Evolutionary conservation across 2,329 filamentous ascomycete genomes (phyloP).

Genomic region (Endocalyx cinctus): DNA sequence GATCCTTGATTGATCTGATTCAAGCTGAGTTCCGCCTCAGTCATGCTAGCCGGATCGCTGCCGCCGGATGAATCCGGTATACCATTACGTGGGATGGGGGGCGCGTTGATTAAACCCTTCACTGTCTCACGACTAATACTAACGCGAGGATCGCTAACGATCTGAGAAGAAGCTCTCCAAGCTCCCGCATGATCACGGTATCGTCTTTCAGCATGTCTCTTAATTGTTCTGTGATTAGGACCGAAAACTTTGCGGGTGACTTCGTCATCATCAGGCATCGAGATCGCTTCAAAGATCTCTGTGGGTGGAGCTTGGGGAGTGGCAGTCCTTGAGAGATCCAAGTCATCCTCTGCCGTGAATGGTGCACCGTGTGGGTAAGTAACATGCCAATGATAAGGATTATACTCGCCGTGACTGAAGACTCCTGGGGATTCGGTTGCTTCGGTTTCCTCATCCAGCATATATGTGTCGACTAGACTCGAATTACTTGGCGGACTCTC

Average conservation of each 20-base stretch:
- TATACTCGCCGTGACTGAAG: constrained; percentile 21
- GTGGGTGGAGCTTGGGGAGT: constrained; percentile 23
- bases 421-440: constrained; percentile 27
- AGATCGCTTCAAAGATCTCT: constrained; percentile 27
- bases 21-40: constrained; percentile 38
- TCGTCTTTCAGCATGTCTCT: constrained; percentile 31
- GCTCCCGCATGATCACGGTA: constrained; percentile 41
- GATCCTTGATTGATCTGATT: constrained; percentile 36
- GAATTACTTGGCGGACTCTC: constrained; percentile 33
- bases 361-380: constrained; percentile 26
- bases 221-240: constrained; percentile 36
- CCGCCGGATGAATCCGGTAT: constrained; percentile 21
- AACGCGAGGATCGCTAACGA: constrained; percentile 35
- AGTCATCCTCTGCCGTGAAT: constrained; percentile 16
- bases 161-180: constrained; percentile 35
- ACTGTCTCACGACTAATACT: constrained; percentile 37
- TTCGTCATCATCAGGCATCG: constrained; percentile 26
- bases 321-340: constrained; percentile 24
- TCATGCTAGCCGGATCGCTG: constrained; percentile 27
- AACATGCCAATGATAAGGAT: constrained; percentile 35
- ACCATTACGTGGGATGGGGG: constrained; percentile 10
- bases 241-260: constrained; percentile 19
- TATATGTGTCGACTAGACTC: constrained; percentile 23
- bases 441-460: constrained; percentile 20
- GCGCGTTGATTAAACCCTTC: constrained; percentile 27